Conservation (phyloP, 1,139 yeast genomes). For the Yamadazyma mexicana region DNA sequence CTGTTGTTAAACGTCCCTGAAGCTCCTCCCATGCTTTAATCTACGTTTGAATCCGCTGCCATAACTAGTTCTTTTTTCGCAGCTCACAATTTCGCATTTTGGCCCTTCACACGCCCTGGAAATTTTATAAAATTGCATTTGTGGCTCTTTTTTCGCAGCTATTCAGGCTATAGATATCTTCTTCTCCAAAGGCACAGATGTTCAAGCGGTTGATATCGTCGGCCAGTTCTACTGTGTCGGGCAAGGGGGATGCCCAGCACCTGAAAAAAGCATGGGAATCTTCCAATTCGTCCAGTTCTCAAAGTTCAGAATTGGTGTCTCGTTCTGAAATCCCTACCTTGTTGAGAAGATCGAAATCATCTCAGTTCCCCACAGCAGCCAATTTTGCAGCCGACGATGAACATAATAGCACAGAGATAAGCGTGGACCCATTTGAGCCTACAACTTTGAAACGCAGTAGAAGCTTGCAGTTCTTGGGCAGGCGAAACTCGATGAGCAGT, state of each 20-base stretch:
- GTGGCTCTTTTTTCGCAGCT: constrained; percentile 2
- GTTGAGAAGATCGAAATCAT: constrained; percentile 9
- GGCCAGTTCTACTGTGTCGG: neutral
- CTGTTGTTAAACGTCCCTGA: neutral
- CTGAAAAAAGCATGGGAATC: too few relatives aligned
- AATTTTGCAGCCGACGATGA: constrained; percentile 1
- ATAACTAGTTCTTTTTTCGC: too few relatives aligned
- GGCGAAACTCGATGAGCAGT: neutral
- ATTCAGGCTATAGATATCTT: neutral
- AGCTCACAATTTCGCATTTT: neutral
- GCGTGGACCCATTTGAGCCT: constrained; percentile 17
- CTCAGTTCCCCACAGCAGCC: constrained; percentile 3
- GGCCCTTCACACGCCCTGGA: too few relatives aligned
- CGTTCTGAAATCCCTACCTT: constrained; percentile 8
- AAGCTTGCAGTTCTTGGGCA: constrained; percentile 9
- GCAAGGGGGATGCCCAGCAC: neutral
- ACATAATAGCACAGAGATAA: constrained; percentile 10
- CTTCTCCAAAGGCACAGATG: constrained; percentile 1
- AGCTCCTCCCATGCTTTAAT: neutral
- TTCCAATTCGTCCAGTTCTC: neutral
- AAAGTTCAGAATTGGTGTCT: constrained; percentile 5
- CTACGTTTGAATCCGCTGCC: too few relatives aligned
- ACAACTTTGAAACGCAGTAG: constrained; percentile 7
- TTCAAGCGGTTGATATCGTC: constrained; percentile 4
- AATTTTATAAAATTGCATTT: neutral